Evolutionary conservation across 1,139 yeast species (phyloP).

Genomic region (Kodamaea alishanica): DNA sequence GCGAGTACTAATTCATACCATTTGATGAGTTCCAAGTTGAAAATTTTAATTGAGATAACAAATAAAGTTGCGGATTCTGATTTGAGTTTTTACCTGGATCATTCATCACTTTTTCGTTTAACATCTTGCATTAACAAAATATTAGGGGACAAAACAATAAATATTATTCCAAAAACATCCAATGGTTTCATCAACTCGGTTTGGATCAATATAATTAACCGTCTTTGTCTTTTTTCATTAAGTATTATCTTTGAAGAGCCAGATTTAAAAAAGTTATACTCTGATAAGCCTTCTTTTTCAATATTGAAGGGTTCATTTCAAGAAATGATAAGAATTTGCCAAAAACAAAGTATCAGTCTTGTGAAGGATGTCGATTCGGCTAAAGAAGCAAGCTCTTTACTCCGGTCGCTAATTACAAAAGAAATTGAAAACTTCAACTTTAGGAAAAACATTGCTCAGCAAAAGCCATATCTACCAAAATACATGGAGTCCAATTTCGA

Average conservation of each 20-base stretch:
- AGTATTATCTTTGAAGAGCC: conserved; percentile 23
- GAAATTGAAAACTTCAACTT: conserved; percentile 1
- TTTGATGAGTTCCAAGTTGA: conserved; percentile 1
- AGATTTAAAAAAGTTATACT: conserved; percentile 14
- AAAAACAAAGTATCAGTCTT: conserved; percentile 1
- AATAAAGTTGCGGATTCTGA: background rate
- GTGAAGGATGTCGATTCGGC: background rate
- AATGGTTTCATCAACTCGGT: conserved; percentile 1
- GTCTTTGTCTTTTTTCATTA: conserved; percentile 17
- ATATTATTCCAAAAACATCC: background rate
- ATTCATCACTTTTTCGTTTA: too few species aligned
- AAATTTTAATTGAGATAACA: conserved; percentile 1
- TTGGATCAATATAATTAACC: conserved; percentile 15
- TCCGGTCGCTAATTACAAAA: background rate
- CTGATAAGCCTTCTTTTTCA: conserved; percentile 10
- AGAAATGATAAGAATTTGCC: conserved; percentile 17
- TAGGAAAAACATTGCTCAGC: background rate
- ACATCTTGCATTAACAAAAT: background rate
- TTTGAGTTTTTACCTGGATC: too few species aligned
- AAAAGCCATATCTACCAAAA: conserved; percentile 11
- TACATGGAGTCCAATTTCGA: conserved; percentile 12
- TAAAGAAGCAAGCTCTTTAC: too few species aligned
- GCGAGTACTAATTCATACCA: conserved; percentile 4
- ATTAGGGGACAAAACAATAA: conserved; percentile 1
- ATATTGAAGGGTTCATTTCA: conserved; percentile 19